Conservation (phyloP, 1,284 basidiomycete genomes). For the Jaminaea rosea region DNA sequence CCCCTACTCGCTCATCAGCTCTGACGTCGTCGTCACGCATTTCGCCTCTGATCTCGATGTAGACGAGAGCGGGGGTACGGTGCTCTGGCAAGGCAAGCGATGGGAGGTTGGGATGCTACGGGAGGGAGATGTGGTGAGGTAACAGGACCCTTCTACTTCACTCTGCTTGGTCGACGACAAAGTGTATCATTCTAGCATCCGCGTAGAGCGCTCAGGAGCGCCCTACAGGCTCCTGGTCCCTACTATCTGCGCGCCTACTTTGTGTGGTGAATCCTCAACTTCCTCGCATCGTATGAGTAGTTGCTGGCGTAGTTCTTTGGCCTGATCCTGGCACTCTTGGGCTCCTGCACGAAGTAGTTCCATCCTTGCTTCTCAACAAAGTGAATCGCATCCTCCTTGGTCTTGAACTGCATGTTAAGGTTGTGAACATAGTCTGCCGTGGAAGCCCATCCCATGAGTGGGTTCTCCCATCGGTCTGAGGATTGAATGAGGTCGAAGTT, state of each 20-base stretch:
- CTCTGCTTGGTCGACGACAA: too few relatives aligned
- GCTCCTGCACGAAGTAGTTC: conserved; percentile 49
- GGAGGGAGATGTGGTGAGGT: too few relatives aligned
- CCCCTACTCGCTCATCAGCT: background rate
- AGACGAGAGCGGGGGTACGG: conserved; percentile 1
- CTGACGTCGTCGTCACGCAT: conserved; percentile 1
- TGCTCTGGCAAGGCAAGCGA: conserved; percentile 1
- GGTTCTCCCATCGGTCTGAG: conserved; percentile 91
- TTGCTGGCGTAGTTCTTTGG: conserved; percentile 73
- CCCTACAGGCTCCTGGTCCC: too few relatives aligned
- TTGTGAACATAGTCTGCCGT: conserved; percentile 98
- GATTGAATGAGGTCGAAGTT: conserved; percentile 88
- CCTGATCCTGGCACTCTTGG: conserved; percentile 48
- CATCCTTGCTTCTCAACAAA: conserved; percentile 61
- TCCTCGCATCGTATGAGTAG: conserved; percentile 72
- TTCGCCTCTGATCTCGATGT: conserved; percentile 1
- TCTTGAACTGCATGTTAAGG: conserved; percentile 73
- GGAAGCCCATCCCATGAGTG: conserved; percentile 88
- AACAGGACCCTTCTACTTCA: too few relatives aligned
- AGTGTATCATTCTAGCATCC: too few relatives aligned
- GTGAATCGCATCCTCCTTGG: conserved; percentile 83
- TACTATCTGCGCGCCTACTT: too few relatives aligned
- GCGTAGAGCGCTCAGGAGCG: too few relatives aligned
- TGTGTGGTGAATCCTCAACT: conserved; percentile 77
- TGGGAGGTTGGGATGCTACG: background rate